Evolutionary conservation across 2,329 filamentous ascomycete species (phyloP).

Genomic region (Exophiala aquamarina): DNA sequence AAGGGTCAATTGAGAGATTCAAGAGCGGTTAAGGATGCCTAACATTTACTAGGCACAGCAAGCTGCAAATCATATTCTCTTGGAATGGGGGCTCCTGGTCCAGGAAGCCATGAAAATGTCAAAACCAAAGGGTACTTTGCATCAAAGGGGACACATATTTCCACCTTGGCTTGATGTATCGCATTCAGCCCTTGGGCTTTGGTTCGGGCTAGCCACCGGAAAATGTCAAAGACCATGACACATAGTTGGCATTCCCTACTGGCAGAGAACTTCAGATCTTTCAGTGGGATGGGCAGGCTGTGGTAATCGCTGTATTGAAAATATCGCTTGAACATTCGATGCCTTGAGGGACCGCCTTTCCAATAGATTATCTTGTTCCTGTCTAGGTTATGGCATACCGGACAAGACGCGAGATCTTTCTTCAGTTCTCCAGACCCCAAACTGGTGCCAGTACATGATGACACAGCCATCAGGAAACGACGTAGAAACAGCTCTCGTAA

Average conservation of each 20-base stretch:
- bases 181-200: slow-evolving; percentile 3
- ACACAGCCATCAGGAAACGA: too few relatives aligned
- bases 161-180: slow-evolving; percentile 8
- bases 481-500: too few relatives aligned
- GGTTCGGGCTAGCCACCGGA: slow-evolving; percentile 8
- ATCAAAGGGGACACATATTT: slow-evolving; percentile 12
- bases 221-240: slow-evolving; percentile 13
- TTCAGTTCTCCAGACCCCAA: too few relatives aligned
- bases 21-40: background rate
- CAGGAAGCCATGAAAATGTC: slow-evolving; percentile 11
- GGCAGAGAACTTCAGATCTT: slow-evolving; percentile 13
- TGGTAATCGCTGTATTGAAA: slow-evolving; percentile 10
- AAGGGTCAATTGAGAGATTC: background rate
- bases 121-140: slow-evolving; percentile 6
- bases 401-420: background rate
- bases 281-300: slow-evolving; percentile 4
- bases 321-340: slow-evolving; percentile 12
- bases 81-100: slow-evolving; percentile 6
- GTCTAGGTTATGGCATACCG: slow-evolving; percentile 13
- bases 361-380: slow-evolving; percentile 14
- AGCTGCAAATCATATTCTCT: slow-evolving; percentile 11
- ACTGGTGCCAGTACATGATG: too few relatives aligned
- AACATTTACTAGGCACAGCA: slow-evolving; percentile 1
- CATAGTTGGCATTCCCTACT: slow-evolving; percentile 11
- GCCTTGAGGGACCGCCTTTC: slow-evolving; percentile 12